Base-by-base conservation (phyloP, 352 stramenopile species). In the Phytopythium ostracodes region DNA sequence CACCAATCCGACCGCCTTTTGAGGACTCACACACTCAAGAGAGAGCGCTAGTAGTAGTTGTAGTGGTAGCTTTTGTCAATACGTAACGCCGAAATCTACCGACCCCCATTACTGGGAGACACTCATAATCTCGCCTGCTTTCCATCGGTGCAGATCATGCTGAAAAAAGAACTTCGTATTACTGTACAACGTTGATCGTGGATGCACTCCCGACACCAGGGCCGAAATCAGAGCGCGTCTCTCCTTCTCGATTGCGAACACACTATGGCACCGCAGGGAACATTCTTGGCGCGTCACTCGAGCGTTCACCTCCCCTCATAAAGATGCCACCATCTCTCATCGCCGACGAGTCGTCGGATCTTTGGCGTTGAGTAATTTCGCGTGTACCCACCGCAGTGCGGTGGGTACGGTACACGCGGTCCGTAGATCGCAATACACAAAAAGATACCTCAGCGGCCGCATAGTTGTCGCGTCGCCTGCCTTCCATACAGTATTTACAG, bases 11-110 rank as follows among this genome's bases (percentile, higher is more conserved):
- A 27, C 51, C 51, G n/a, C 51, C 31, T 57, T 31, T 38, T 17
- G 51, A 31, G 35, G 31, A 20, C 31, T 7, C 10, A 31, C 14
- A 8, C 46, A 11, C 22, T 35, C 24, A 12, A n/a, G 46, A 52
- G 46, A 8, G 46, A 3, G 46, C 17, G 52, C 52, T 43, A 58
- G 20, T 47, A 58, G 31, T 58, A 46, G 31, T 43, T 44, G 52
- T 44, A 58, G 33, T 24, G 33, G 52, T 58, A 58, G 52, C 52
- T 35, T 18, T 58, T 58, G 52, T 58, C 52, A 33, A 58, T 43
- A 42, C 52, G 17, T 58, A 43, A 46, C 52, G 36, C 20, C 51
- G 17, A 31, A 52, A 58, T 58, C 52, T 40, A 46, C 31, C 31
- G 27, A 12, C 36, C 20, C 52, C 52, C 52, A 18, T 33, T 29